Percentiles rank a stretch among this genome's conserved stretches.
Conservation (phyloP, 2,329 filamentous ascomycete genomes). For the Ceratocystis alfenasii region DNA sequence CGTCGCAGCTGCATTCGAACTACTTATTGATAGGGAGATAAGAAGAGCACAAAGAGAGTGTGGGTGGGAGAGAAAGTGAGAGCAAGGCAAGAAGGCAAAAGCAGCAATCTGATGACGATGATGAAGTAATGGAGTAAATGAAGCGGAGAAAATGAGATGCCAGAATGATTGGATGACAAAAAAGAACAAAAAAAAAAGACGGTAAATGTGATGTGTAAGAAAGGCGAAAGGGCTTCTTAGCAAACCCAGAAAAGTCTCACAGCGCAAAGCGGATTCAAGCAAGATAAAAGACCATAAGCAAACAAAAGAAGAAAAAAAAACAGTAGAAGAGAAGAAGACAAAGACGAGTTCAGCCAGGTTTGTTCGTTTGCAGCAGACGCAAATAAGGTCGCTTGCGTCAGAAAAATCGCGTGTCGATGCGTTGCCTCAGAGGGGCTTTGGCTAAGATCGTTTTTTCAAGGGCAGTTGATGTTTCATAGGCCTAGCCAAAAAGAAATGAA, state of each 20-base stretch:
- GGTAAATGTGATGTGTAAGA: slow-evolving; percentile 8
- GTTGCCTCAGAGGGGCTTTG: neutral
- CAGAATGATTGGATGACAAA: slow-evolving; percentile 4
- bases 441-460: slow-evolving; percentile 4
- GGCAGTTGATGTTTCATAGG: slow-evolving; percentile 6
- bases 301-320: neutral
- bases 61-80: too few relatives aligned
- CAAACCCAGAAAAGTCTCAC: neutral
- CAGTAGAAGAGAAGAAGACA: neutral
- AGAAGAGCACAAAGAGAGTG: neutral
- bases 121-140: neutral
- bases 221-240: too few relatives aligned
- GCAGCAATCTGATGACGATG: neutral
- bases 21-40: neutral
- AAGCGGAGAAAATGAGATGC: neutral
- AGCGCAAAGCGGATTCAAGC: neutral
- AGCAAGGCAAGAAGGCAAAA: neutral
- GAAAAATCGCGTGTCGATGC: slow-evolving; percentile 3
- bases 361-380: slow-evolving; percentile 4
- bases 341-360: neutral
- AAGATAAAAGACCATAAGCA: neutral
- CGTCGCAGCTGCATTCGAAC: slow-evolving; percentile 13
- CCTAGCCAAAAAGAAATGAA: slow-evolving; percentile 7
- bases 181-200: slow-evolving; percentile 9
- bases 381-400: slow-evolving; percentile 12